Percentiles rank a stretch among this genome's conserved stretches.
phyloP scores from a whole-genome alignment of 352 stramenopile genomes.

The Phytophthora hybrid region DNA sequence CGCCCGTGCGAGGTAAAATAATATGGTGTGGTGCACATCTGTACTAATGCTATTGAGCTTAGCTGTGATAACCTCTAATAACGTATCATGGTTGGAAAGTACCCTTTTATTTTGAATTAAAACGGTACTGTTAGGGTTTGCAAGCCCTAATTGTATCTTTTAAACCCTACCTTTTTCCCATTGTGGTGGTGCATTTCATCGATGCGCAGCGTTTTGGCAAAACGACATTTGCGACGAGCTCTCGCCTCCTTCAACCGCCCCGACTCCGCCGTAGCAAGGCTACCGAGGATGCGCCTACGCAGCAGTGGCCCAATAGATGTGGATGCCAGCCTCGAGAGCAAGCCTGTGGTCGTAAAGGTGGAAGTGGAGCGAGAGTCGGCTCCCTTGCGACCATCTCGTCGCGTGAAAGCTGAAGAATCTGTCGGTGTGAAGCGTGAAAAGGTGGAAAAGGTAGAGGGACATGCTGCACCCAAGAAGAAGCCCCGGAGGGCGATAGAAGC shows the following conservation, averaged over 20 bases:
- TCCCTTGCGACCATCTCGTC: constrained; percentile 2
- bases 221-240: constrained; percentile 1
- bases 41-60: no score
- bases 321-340: constrained; percentile 14
- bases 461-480: constrained; percentile 23
- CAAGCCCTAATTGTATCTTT: background rate
- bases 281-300: constrained; percentile 47
- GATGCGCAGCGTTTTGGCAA: constrained; percentile 20
- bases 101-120: no score
- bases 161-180: background rate
- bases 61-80: no score
- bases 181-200: no score
- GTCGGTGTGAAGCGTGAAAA: constrained; percentile 37
- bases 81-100: no score
- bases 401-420: constrained; percentile 13
- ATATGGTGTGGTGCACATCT: background rate
- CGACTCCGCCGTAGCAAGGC: background rate
- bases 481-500: constrained; percentile 22
- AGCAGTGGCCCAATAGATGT: constrained; percentile 17
- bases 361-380: constrained; percentile 1
- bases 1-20: background rate
- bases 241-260: background rate
- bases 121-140: no score
- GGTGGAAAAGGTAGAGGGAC: constrained; percentile 21
- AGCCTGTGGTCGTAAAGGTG: constrained; percentile 17